Conservation (phyloP, 129 eudicot genomes). For the Ambrosia trifida region DNA sequence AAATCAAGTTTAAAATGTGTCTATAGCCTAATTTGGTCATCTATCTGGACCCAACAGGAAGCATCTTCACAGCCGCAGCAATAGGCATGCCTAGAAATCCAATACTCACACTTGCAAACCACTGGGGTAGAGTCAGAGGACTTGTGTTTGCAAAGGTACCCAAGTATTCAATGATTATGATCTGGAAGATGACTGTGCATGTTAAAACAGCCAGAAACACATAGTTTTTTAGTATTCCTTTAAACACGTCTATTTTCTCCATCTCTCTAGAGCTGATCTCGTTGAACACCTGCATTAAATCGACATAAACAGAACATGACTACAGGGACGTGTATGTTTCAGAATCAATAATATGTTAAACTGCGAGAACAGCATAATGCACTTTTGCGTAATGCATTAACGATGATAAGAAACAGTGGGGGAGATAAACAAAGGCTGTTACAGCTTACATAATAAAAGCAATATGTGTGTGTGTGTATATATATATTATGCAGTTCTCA, state of each 20-base stretch:
- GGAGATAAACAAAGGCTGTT: too few species aligned
- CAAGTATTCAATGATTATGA: conserved; percentile 65
- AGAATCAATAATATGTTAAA: too few species aligned
- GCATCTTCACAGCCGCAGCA: conserved; percentile 81
- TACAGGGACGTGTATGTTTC: too few species aligned
- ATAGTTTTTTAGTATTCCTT: conserved; percentile 74
- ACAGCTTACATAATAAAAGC: too few species aligned
- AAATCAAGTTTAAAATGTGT: background rate
- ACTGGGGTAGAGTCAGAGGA: conserved; percentile 70
- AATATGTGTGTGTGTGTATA: too few species aligned
- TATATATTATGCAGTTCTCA: too few species aligned
- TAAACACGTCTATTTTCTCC: conserved; percentile 87
- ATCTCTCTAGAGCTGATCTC: conserved; percentile 88
- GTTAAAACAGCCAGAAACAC: conserved; percentile 70
- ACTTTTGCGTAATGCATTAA: too few species aligned
- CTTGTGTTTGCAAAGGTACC: conserved; percentile 86
- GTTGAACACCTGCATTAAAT: conserved; percentile 69
- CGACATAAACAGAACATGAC: background rate
- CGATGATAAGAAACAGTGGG: too few species aligned
- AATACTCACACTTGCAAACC: conserved; percentile 63
- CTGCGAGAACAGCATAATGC: too few species aligned
- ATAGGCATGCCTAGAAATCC: conserved; percentile 92
- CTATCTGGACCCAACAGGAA: conserved; percentile 65
- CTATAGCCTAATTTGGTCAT: background rate
- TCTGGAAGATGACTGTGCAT: conserved; percentile 70